phyloP scores from a whole-genome alignment of 192 early-diverging fungal genomes.

The Podila clonocystis region DNA sequence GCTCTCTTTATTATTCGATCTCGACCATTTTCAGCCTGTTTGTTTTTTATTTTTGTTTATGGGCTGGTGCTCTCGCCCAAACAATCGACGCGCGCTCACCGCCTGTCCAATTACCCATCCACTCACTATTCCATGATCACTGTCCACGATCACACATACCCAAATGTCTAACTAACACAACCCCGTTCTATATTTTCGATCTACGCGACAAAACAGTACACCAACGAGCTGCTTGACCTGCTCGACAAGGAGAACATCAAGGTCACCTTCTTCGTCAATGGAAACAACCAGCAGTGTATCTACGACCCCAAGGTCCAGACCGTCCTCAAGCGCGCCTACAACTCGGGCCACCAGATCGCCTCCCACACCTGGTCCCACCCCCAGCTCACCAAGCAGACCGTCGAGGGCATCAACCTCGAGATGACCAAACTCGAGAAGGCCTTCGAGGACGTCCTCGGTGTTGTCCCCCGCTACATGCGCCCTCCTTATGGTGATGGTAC shows the following conservation, averaged over 20 bases:
- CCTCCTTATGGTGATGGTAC: constrained; percentile 65
- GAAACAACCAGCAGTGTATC: constrained; percentile 54
- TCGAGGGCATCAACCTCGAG: constrained; percentile 53
- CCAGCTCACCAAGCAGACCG: constrained; percentile 47
- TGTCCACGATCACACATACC: background rate
- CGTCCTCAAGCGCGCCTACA: constrained; percentile 56
- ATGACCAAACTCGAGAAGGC: constrained; percentile 60
- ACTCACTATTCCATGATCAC: too few species aligned
- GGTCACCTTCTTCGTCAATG: constrained; percentile 78
- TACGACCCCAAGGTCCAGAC: constrained; percentile 54
- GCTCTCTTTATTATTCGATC: background rate
- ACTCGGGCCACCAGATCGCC: constrained; percentile 72
- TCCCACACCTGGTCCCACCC: constrained; percentile 69
- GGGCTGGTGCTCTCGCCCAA: background rate
- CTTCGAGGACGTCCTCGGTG: constrained; percentile 61
- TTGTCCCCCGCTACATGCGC: constrained; percentile 65
- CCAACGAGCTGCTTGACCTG: constrained; percentile 59
- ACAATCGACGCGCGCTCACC: background rate
- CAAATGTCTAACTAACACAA: background rate
- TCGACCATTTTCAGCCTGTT: background rate
- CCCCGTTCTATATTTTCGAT: background rate
- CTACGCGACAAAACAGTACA: constrained; percentile 46
- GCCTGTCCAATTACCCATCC: too few species aligned
- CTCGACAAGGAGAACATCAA: constrained; percentile 63
- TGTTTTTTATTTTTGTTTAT: background rate